These are phyloP conservation scores for Nigrospora osmanthi DNA, from an alignment of 2,329 filamentous ascomycete genomes.

Conservation along the genomic window DNA sequence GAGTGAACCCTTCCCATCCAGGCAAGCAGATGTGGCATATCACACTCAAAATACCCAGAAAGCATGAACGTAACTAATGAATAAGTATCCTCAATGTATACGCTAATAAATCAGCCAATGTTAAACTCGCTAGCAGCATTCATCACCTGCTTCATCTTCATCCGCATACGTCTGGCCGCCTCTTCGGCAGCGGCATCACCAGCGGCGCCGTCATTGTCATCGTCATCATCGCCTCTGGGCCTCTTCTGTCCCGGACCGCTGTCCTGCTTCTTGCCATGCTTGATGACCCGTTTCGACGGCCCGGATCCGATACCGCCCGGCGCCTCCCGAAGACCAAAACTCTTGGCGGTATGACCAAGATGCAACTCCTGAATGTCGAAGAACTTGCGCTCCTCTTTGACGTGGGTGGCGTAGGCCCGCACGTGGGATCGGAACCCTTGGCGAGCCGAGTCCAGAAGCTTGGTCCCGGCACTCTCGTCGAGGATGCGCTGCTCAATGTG, in stretches of 20 bases:
- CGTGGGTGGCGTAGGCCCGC: constrained; percentile 89
- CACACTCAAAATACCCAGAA: background rate
- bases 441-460: constrained; percentile 71
- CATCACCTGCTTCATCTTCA: constrained; percentile 51
- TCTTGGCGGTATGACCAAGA: constrained; percentile 88
- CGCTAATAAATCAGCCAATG: constrained; percentile 38
- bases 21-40: background rate
- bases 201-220: constrained; percentile 22
- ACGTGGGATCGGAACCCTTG: constrained; percentile 89
- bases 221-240: constrained; percentile 21
- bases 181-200: constrained; percentile 42
- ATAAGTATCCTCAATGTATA: background rate
- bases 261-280: constrained; percentile 25
- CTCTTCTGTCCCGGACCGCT: constrained; percentile 22
- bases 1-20: background rate
- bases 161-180: constrained; percentile 56
- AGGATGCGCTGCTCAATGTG: constrained; percentile 54
- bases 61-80: background rate
- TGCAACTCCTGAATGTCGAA: constrained; percentile 92
- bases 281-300: constrained; percentile 34
- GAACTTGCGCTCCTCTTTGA: constrained; percentile 72
- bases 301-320: constrained; percentile 71
- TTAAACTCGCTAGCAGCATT: constrained; percentile 59
- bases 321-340: constrained; percentile 81
- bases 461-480: constrained; percentile 23